Percentiles rank a stretch among this genome's conserved stretches.
Conservation (phyloP, 805 yeast genomes). For the Yamadazyma paraphyllophila region DNA sequence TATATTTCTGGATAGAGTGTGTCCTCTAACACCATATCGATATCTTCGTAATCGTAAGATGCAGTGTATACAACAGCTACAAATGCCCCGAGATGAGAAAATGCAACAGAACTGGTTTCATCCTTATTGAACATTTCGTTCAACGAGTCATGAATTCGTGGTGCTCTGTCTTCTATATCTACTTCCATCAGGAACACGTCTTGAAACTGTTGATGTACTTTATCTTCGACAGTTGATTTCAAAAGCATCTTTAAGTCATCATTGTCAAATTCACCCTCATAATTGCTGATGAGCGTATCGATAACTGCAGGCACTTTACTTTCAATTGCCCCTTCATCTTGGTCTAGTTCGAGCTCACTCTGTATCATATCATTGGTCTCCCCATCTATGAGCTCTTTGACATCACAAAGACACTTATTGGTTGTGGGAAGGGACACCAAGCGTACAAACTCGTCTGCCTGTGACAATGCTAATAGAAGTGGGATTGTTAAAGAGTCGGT, state of each 20-base stretch:
- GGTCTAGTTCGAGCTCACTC: background rate
- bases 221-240: conserved; percentile 28
- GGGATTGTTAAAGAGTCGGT: background rate
- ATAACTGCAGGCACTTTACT: background rate
- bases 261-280: conserved; percentile 3
- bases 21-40: conserved; percentile 29
- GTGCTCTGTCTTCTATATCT: conserved; percentile 27
- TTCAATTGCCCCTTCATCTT: background rate
- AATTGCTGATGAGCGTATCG: conserved; percentile 10
- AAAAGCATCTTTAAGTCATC: conserved; percentile 17
- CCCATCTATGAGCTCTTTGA: background rate
- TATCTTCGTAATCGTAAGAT: conserved; percentile 20
- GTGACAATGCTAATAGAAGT: background rate
- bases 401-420: background rate
- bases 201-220: conserved; percentile 17
- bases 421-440: background rate
- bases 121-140: conserved; percentile 39
- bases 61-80: conserved; percentile 29
- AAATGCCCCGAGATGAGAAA: conserved; percentile 27
- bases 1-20: conserved; percentile 36
- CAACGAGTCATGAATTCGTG: conserved; percentile 30
- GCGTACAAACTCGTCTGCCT: background rate
- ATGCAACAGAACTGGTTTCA: conserved; percentile 26
- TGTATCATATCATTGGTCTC: background rate
- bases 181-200: conserved; percentile 29